Percentiles rank a stretch among this genome's conserved stretches.
Evolutionary conservation across 1,139 yeast genomes (phyloP).

Genomic region (Eremothecium coryli): DNA sequence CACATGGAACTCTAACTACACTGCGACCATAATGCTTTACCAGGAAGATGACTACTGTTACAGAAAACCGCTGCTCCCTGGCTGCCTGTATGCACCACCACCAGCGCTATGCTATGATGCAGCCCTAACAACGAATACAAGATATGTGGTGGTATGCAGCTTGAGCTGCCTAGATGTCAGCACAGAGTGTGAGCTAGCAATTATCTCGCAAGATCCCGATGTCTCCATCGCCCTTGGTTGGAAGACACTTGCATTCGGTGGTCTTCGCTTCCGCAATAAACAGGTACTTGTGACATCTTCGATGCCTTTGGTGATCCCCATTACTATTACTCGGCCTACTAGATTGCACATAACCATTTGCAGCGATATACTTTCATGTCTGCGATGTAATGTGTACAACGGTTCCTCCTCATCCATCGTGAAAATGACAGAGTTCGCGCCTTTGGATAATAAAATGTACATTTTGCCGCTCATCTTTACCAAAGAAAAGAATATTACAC

Average conservation of each 20-base stretch:
- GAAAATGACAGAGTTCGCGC: slow-evolving; percentile 7
- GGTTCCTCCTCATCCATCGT: slow-evolving; percentile 16
- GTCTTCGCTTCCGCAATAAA: slow-evolving; percentile 15
- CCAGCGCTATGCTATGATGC: slow-evolving; percentile 26
- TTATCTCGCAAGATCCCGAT: background rate
- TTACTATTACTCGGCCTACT: slow-evolving; percentile 3
- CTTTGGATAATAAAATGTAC: slow-evolving; percentile 10
- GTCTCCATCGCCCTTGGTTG: slow-evolving; percentile 7
- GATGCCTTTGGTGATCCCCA: slow-evolving; percentile 9
- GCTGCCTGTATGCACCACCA: slow-evolving; percentile 11
- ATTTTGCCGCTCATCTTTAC: slow-evolving; percentile 12
- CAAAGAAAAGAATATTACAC: slow-evolving; percentile 10
- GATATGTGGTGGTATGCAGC: slow-evolving; percentile 30
- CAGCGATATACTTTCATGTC: slow-evolving; percentile 18
- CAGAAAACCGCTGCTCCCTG: slow-evolving; percentile 29
- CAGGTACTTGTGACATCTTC: slow-evolving; percentile 17
- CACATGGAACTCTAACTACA: slow-evolving; percentile 35
- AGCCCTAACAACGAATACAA: slow-evolving; percentile 33
- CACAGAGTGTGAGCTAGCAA: background rate
- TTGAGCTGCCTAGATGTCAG: background rate
- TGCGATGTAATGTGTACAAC: slow-evolving; percentile 27
- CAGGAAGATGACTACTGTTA: slow-evolving; percentile 29
- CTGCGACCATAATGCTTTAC: slow-evolving; percentile 29
- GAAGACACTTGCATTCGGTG: slow-evolving; percentile 15
- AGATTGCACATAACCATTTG: slow-evolving; percentile 5